These are phyloP conservation scores for Camelina sativa DNA, from an alignment of 345 rosid species.

Conservation along the genomic window DNA sequence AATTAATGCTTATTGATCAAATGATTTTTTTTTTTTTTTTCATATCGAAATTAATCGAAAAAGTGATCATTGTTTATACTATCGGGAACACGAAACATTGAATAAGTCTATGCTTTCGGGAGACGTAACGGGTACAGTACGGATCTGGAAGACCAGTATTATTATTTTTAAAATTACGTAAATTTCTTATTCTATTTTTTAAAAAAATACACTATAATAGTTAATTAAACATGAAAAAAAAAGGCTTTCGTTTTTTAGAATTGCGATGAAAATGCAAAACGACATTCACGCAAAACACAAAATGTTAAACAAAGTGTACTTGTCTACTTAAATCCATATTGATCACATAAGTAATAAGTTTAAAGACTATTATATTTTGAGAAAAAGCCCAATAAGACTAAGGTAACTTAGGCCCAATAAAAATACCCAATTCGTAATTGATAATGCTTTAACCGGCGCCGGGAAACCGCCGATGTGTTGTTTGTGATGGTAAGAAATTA, in stretches of 20 bases:
- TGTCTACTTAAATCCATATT: too few species aligned
- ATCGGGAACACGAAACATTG: constrained; percentile 26
- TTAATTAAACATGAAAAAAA: too few species aligned
- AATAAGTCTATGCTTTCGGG: constrained; percentile 20
- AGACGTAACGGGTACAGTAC: constrained; percentile 38
- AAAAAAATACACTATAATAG: too few species aligned
- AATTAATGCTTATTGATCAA: constrained; percentile 13
- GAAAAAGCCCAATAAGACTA: too few species aligned
- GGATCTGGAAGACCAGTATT: constrained; percentile 23
- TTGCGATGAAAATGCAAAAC: too few species aligned
- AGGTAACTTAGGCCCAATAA: too few species aligned
- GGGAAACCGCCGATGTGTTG: constrained; percentile 21
- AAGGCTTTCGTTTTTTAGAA: too few species aligned
- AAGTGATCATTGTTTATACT: constrained; percentile 1
- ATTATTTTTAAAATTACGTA: not conserved
- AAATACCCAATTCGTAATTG: too few species aligned
- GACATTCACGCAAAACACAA: too few species aligned
- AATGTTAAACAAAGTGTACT: too few species aligned
- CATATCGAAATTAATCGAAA: not conserved
- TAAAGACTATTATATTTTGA: too few species aligned
- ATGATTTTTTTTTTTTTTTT: not conserved
- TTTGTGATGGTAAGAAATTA: constrained; percentile 29
- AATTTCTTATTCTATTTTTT: not conserved
- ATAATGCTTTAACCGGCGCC: constrained; percentile 4
- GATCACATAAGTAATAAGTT: too few species aligned